Base-by-base conservation (phyloP, 2,329 filamentous ascomycete species). In the Verticillium dahliae region DNA sequence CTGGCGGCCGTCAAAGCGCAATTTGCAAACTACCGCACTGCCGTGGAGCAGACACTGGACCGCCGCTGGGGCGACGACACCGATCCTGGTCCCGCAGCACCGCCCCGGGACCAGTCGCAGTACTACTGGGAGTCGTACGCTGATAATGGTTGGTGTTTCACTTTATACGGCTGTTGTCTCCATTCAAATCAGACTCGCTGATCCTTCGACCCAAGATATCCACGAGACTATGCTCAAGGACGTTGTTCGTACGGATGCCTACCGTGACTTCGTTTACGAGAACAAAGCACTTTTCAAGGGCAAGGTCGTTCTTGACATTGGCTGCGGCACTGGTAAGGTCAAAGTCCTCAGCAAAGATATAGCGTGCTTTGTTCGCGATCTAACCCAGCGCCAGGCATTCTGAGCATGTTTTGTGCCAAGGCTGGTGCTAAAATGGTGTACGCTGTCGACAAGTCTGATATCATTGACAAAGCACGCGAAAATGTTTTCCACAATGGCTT, bases 151-250 rank as follows among this genome's bases (percentile, higher is more conserved):
- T 75, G 65, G 41, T 50, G 4, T 50, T 1, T 27, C 18, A 35
- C 14, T 52, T n/a, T 39, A 33, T 58, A 1, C 9, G 10, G 2
- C 4, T 45, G 9, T 11, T 7, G 31, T 6, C 15, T 56, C 11
- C 10, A 1, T 52, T 27, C 15, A 54, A 5, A 38, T 27, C 54
- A 27, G 14, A 9, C 59, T 50, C 45, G 64, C 60, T 60, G 18
- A 54, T 61, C 11, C 39, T 37, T 27, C 5, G 6, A 52, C 9
- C 9, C n/a, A 71, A 90, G 91, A 92, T 62, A 97, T 98, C 61
- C 93, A 98, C 73, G 92, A 97, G 72, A 92, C 90, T 7, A 98
- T 98, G 93, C 83, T 98, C 65, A 96, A 97, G 73, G 93, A 98
- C 71, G 81, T 85, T 0, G 83, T 97, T 50, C 89, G 93, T 59